Evolutionary conservation across 2,329 filamentous ascomycete genomes (phyloP), one percentile per base, ranked within the genome.

Genomic region (Aphanoascus verrucosus): DNA sequence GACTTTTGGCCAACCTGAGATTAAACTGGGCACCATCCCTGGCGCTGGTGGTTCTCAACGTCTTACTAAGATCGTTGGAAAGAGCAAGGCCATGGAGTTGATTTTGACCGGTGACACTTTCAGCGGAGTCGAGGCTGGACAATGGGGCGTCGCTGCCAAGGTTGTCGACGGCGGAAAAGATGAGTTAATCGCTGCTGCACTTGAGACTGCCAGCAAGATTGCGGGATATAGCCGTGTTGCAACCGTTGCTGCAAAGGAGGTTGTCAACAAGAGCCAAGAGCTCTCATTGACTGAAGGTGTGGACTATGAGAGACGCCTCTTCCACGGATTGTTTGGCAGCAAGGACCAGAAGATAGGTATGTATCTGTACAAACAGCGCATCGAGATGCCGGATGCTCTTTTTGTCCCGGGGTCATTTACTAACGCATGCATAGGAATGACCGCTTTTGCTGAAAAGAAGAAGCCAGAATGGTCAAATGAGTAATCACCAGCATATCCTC

Each of bases 231-330:
- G 86, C 50, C 82, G 79, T 65, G 84, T 98, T n/a, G 86, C 91
- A 1, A 82, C 94, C 55, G 83, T 88, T 73, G 93, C 86, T 9
- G 85, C 81, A 54, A 98, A 98, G 78, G 93, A 98, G 77, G 91
- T 93, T n/a, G 91, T 98, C 53, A 95, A 97, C 69, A 97, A 96
- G 83, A 95, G 89, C 70, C 90, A 97, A 76, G 93, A 98, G 63
- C 72, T 95, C 61, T 77, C 84, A 2, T 74, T 98, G 56, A 76
- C 86, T 61, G 93, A 97, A 65, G 93, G 93, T 12, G 86, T 98
- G 1, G 93, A 98, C 73, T 97, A 83, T 72, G 93, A 98, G 79
- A 79, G 93, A 66, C 81, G 90, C 51, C 78, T 97, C 34, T 98
- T 98, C 77, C 93, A 98, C 72, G 80, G 83, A 23, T 66, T 96